A percentile compares a stretch with the other conserved stretches of the same genome.
These are phyloP conservation scores for Pneumocystis oryctolagi DNA, from an alignment of 1,139 yeast species.

Conservation along the genomic window DNA sequence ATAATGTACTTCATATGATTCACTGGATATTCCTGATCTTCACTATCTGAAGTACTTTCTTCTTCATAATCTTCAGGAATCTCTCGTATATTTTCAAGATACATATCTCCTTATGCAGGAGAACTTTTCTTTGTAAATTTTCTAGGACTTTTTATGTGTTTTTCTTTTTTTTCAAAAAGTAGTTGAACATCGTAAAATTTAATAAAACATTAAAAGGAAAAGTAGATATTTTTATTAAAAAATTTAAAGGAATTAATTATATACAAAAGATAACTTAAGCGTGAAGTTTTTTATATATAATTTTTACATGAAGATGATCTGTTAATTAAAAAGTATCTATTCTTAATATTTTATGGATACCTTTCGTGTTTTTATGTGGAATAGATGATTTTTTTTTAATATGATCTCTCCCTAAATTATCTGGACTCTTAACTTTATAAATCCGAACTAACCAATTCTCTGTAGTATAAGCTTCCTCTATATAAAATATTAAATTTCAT, in stretches of 20 bases:
- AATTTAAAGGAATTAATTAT: too few relatives aligned
- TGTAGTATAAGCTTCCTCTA: slow-evolving; percentile 89
- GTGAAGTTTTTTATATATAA: background rate
- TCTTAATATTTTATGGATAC: background rate
- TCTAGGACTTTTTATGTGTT: background rate
- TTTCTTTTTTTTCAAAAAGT: background rate
- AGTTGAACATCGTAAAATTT: background rate
- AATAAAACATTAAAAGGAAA: too few relatives aligned
- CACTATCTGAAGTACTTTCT: slow-evolving; percentile 8
- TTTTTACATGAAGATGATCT: background rate
- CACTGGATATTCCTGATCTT: slow-evolving; percentile 8
- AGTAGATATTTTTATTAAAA: too few relatives aligned
- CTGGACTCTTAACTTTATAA: slow-evolving; percentile 81
- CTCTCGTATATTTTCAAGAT: background rate
- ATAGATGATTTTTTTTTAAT: background rate
- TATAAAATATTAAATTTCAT: slow-evolving; percentile 35
- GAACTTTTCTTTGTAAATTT: background rate
- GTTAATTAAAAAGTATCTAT: background rate
- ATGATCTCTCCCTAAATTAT: slow-evolving; percentile 65
- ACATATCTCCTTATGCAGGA: background rate
- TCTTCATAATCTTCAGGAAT: slow-evolving; percentile 2
- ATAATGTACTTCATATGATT: background rate
- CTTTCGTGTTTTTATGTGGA: background rate
- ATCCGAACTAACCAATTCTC: slow-evolving; percentile 96
- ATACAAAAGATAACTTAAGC: background rate